A percentile compares a stretch with the other conserved stretches of the same genome.
Conservation (phyloP, 768 basidiomycete species). For the Podaxis pistillaris region DNA sequence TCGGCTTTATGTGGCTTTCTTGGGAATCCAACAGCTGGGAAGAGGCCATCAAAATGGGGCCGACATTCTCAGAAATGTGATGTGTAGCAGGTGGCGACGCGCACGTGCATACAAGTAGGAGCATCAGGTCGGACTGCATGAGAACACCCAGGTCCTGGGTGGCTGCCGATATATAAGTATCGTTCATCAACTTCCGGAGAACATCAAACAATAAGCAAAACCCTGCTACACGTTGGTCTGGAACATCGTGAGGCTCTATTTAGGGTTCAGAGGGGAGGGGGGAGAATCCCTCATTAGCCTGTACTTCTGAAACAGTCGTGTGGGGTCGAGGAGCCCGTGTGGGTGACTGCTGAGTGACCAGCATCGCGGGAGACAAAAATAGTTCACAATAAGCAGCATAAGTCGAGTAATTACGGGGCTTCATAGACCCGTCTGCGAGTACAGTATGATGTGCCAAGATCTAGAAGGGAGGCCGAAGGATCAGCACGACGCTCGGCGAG, state of each 20-base stretch:
- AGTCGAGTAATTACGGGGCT: background rate
- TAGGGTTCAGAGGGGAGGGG: background rate
- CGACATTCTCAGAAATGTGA: background rate
- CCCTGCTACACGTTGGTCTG: background rate
- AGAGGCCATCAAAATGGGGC: background rate
- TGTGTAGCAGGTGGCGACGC: background rate
- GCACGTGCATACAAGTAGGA: conserved; percentile 3
- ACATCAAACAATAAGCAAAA: background rate
- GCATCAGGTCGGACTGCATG: background rate
- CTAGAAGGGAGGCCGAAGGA: background rate
- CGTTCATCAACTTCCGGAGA: background rate
- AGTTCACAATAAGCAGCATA: conserved; percentile 1
- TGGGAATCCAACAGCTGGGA: background rate
- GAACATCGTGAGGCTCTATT: background rate
- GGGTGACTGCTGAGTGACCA: background rate
- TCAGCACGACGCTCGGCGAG: background rate
- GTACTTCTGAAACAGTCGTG: background rate
- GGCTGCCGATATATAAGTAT: background rate
- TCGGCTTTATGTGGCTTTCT: background rate
- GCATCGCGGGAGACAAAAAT: background rate
- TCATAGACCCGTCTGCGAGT: background rate
- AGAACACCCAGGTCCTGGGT: background rate
- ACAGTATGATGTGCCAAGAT: background rate
- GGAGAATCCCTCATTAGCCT: background rate
- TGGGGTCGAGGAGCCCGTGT: background rate